Evolutionary conservation across 306 rosid species (phyloP).

Genomic region (Arachis hypogaea): DNA sequence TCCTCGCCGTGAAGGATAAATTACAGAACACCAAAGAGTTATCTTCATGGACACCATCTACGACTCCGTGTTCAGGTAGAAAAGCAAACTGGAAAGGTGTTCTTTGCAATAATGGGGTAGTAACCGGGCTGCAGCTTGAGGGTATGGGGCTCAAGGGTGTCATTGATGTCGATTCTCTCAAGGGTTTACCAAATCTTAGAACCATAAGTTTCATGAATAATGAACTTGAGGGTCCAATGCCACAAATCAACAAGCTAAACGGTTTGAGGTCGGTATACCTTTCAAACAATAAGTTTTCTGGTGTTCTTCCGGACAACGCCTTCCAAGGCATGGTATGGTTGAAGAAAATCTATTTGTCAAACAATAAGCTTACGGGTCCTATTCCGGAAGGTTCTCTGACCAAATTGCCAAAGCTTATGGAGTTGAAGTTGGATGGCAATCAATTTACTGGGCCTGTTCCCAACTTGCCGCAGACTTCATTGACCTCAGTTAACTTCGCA

Average conservation of each 20-base stretch:
- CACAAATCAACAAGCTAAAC: slow-evolving; percentile 49
- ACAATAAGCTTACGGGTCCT: slow-evolving; percentile 58
- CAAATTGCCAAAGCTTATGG: slow-evolving; percentile 52
- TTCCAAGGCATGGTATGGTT: slow-evolving; percentile 59
- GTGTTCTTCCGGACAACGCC: slow-evolving; percentile 47
- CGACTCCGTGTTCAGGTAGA: slow-evolving; percentile 49
- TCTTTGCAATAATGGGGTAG: slow-evolving; percentile 53
- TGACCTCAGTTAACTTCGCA: slow-evolving; percentile 55
- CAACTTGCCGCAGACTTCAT: slow-evolving; percentile 23
- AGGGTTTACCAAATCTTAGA: slow-evolving; percentile 54
- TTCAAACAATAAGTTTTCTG: slow-evolving; percentile 66
- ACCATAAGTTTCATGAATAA: slow-evolving; percentile 66
- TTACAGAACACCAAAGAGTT: slow-evolving; percentile 35
- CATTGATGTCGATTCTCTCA: slow-evolving; percentile 55
- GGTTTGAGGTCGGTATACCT: slow-evolving; percentile 60
- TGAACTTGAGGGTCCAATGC: slow-evolving; percentile 51
- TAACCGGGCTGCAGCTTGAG: slow-evolving; percentile 72
- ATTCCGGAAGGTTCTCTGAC: slow-evolving; percentile 60
- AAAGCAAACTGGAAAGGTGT: slow-evolving; percentile 65
- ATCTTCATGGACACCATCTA: slow-evolving; percentile 50
- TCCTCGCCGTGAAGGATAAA: slow-evolving; percentile 60
- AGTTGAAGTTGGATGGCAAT: slow-evolving; percentile 64
- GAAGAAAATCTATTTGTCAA: slow-evolving; percentile 68
- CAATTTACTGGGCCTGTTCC: slow-evolving; percentile 67
- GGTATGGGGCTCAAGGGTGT: slow-evolving; percentile 68